Conservation (phyloP, 768 basidiomycete species). For the Cubamyces lactineus region DNA sequence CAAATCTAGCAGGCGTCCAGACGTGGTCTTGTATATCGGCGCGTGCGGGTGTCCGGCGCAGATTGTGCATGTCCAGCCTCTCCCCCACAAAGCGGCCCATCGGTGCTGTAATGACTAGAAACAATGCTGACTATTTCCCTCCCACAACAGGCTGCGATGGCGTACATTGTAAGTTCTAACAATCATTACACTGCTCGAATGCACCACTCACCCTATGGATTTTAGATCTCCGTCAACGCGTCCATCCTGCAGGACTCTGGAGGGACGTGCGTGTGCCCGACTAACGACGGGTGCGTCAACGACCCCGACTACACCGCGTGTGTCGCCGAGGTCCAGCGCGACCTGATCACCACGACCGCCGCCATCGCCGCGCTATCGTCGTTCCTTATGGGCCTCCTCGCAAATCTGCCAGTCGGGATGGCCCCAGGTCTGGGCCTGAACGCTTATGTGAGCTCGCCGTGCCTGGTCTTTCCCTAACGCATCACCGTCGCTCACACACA, state of each 20-base stretch:
- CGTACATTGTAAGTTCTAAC: constrained; percentile 65
- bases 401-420: constrained; percentile 88
- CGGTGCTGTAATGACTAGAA: too few relatives aligned
- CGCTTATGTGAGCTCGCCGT: constrained; percentile 61
- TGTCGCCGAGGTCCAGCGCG: constrained; percentile 60
- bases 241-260: constrained; percentile 76
- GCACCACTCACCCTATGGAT: not conserved
- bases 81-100: too few relatives aligned
- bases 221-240: constrained; percentile 84
- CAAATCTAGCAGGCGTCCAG: too few relatives aligned
- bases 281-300: constrained; percentile 54
- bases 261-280: constrained; percentile 78
- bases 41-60: too few relatives aligned
- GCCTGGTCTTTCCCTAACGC: not conserved
- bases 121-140: not conserved
- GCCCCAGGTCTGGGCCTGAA: constrained; percentile 86
- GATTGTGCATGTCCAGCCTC: too few relatives aligned
- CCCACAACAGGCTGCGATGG: constrained; percentile 67
- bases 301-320: constrained; percentile 61
- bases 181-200: not conserved
- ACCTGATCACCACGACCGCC: constrained; percentile 84
- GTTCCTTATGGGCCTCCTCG: constrained; percentile 81
- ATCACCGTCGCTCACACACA: constrained; percentile 3
- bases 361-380: constrained; percentile 75
- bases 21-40: too few relatives aligned